Conservation (phyloP, 805 yeast species). For the Lipomyces sp. region DNA sequence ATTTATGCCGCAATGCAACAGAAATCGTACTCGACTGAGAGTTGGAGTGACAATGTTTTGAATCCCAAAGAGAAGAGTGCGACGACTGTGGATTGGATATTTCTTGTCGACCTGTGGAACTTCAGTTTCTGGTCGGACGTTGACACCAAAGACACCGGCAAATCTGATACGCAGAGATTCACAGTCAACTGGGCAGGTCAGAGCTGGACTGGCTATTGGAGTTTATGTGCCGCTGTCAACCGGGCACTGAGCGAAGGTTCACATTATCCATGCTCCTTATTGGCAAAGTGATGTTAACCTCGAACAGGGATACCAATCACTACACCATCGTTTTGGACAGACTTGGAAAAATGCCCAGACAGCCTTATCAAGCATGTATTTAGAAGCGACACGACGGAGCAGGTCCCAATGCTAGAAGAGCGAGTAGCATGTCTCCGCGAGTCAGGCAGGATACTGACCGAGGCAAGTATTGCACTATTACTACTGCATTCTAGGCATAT, state of each 20-base stretch:
- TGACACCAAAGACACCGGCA: slow-evolving; percentile 36
- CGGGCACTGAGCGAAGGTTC: slow-evolving; percentile 41
- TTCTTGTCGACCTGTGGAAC: slow-evolving; percentile 43
- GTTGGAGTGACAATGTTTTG: slow-evolving; percentile 41
- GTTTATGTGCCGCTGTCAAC: slow-evolving; percentile 44
- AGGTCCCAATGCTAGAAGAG: slow-evolving; percentile 39
- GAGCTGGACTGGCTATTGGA: slow-evolving; percentile 46
- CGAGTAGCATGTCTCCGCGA: slow-evolving; percentile 39
- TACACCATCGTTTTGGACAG: slow-evolving; percentile 39
- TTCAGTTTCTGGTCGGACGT: slow-evolving; percentile 46
- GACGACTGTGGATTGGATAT: slow-evolving; percentile 41
- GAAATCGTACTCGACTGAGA: slow-evolving; percentile 36
- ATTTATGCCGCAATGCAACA: slow-evolving; percentile 34
- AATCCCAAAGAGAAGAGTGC: slow-evolving; percentile 34
- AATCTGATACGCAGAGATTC: slow-evolving; percentile 35
- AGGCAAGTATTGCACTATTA: neutral
- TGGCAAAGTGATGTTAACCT: neutral
- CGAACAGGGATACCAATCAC: slow-evolving; percentile 39
- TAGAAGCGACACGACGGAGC: slow-evolving; percentile 36
- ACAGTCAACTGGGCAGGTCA: slow-evolving; percentile 38
- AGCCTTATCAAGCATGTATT: slow-evolving; percentile 35
- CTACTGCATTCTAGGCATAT: neutral
- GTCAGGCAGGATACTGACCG: slow-evolving; percentile 38
- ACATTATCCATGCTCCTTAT: neutral
- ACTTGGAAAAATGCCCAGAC: slow-evolving; percentile 32